These are phyloP conservation scores for Akanthomyces lecanii DNA, from an alignment of 2,329 filamentous ascomycete species.

Conservation along the genomic window DNA sequence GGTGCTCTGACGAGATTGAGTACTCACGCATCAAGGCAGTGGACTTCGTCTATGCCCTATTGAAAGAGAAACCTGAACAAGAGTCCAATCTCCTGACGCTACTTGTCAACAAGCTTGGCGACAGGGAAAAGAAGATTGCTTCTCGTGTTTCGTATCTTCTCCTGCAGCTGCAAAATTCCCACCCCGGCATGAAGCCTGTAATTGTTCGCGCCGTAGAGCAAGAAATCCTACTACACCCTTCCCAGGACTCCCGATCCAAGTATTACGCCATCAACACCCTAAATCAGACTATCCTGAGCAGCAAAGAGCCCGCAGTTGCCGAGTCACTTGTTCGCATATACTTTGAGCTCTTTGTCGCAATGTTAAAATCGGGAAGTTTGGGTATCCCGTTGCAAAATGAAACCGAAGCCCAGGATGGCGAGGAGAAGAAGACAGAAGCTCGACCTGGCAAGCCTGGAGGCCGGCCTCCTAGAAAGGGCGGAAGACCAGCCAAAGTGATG, in stretches of 20 bases:
- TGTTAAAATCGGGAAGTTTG: slow-evolving; percentile 61
- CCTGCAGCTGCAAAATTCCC: slow-evolving; percentile 82
- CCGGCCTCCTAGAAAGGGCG: slow-evolving; percentile 25
- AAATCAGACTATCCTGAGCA: slow-evolving; percentile 91
- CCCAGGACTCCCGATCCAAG: slow-evolving; percentile 81
- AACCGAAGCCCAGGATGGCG: slow-evolving; percentile 34
- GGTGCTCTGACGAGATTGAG: slow-evolving; percentile 93
- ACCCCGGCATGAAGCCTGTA: slow-evolving; percentile 90
- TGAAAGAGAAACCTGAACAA: slow-evolving; percentile 96
- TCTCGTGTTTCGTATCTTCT: slow-evolving; percentile 90
- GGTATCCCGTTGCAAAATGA: slow-evolving; percentile 43
- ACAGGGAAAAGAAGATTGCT: slow-evolving; percentile 91
- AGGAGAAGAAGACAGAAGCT: slow-evolving; percentile 18
- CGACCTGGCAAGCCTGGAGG: slow-evolving; percentile 13
- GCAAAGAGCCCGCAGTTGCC: slow-evolving; percentile 75
- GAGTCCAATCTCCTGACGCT: slow-evolving; percentile 89
- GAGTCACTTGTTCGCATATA: slow-evolving; percentile 83
- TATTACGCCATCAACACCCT: slow-evolving; percentile 96
- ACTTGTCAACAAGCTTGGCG: slow-evolving; percentile 93
- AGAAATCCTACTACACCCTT: slow-evolving; percentile 80
- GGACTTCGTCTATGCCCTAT: slow-evolving; percentile 83
- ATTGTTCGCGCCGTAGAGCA: slow-evolving; percentile 82
- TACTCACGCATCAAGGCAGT: slow-evolving; percentile 85
- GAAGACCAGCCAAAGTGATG: slow-evolving; percentile 25
- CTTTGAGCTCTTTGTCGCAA: slow-evolving; percentile 79